phyloP scores from a whole-genome alignment of 768 basidiomycete species.

The Trametes cubensis region DNA sequence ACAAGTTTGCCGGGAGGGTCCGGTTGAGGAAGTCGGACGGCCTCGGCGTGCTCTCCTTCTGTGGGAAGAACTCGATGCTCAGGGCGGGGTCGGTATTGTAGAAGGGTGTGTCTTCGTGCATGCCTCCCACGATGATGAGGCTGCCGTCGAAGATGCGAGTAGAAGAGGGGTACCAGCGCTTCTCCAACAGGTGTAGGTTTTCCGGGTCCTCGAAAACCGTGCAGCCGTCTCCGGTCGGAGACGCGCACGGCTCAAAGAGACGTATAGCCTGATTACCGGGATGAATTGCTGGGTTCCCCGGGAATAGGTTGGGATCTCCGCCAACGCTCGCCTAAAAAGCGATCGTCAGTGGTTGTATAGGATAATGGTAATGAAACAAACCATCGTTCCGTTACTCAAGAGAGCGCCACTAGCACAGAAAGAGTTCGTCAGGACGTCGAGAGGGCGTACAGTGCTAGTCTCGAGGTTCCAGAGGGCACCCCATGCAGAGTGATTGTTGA shows the following conservation, averaged over 20 bases:
- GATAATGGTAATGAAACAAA: slow-evolving; percentile 32
- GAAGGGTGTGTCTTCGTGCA: slow-evolving; percentile 82
- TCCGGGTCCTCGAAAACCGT: slow-evolving; percentile 65
- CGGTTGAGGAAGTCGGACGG: slow-evolving; percentile 33
- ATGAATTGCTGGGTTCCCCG: slow-evolving; percentile 62
- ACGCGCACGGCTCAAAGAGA: slow-evolving; percentile 66
- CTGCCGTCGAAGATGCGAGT: slow-evolving; percentile 73
- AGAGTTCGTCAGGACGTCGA: slow-evolving; percentile 74
- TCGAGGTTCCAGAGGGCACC: slow-evolving; percentile 71
- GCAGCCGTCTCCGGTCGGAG: slow-evolving; percentile 51
- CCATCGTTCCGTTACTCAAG: slow-evolving; percentile 71
- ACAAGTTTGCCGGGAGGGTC: slow-evolving; percentile 29
- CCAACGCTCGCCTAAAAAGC: slow-evolving; percentile 30
- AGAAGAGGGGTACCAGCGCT: slow-evolving; percentile 80
- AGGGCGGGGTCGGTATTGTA: slow-evolving; percentile 80
- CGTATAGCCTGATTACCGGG: slow-evolving; percentile 80
- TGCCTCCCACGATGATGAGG: slow-evolving; percentile 79
- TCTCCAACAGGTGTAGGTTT: slow-evolving; percentile 69
- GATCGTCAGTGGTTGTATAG: neutral
- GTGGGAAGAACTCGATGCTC: slow-evolving; percentile 80
- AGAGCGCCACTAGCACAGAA: slow-evolving; percentile 85
- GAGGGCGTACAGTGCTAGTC: slow-evolving; percentile 59
- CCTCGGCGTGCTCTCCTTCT: slow-evolving; percentile 50
- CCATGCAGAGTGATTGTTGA: slow-evolving; percentile 81
- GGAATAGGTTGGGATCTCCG: slow-evolving; percentile 50